These are phyloP conservation scores for Leucocoprinus birnbaumii DNA, from an alignment of 768 basidiomycete species.

Conservation along the genomic window DNA sequence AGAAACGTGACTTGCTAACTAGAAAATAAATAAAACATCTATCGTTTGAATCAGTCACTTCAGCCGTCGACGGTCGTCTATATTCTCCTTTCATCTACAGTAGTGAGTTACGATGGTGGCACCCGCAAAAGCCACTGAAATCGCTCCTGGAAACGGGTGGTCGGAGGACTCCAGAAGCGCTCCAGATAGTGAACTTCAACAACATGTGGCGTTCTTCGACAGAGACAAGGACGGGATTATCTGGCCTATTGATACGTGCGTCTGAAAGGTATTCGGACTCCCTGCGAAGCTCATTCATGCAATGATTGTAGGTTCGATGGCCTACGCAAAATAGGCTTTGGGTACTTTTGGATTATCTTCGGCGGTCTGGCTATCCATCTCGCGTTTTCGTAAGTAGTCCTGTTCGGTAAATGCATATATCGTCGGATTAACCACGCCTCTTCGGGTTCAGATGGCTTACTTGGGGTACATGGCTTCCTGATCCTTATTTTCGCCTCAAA, in stretches of 20 bases:
- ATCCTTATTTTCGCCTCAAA: neutral
- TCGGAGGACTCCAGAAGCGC: neutral
- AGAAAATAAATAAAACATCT: neutral
- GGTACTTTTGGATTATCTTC: neutral
- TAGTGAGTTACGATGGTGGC: neutral
- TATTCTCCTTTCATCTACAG: neutral
- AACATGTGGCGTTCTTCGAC: neutral
- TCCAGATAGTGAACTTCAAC: neutral
- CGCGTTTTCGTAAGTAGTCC: conserved; percentile 6
- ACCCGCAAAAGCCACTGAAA: neutral
- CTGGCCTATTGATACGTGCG: conserved; percentile 2
- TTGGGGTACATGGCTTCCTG: neutral
- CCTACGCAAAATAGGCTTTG: neutral
- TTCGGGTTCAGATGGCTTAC: neutral
- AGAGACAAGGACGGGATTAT: conserved; percentile 2
- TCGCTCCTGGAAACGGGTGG: neutral
- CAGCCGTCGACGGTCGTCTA: neutral
- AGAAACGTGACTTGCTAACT: neutral
- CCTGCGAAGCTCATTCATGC: neutral
- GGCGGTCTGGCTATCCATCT: neutral
- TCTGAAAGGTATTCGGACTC: neutral
- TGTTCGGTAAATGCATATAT: too few species aligned
- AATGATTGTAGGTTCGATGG: neutral
- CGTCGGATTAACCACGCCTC: neutral
- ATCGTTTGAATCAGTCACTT: too few species aligned